These are phyloP conservation scores for Venturia oleaginea DNA, from an alignment of 2,329 filamentous ascomycete species.

Conservation along the genomic window DNA sequence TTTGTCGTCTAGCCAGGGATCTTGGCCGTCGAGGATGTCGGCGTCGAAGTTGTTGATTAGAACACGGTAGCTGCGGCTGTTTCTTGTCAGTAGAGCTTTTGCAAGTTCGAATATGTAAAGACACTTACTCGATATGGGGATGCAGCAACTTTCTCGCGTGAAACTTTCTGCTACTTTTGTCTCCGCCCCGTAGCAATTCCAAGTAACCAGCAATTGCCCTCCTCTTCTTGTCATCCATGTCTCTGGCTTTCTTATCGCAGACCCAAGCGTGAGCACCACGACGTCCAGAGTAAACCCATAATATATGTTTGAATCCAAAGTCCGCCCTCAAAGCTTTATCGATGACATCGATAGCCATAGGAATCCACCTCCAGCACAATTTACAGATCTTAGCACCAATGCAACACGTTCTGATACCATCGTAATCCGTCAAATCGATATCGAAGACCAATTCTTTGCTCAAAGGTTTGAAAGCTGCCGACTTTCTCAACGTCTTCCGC, in stretches of 20 bases:
- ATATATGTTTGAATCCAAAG: constrained; percentile 91
- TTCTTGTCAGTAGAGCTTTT: constrained; percentile 1
- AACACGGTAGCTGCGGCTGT: constrained; percentile 71
- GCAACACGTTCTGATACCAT: constrained; percentile 92
- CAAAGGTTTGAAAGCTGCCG: constrained; percentile 73
- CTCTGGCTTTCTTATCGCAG: constrained; percentile 78
- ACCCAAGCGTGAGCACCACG: constrained; percentile 98
- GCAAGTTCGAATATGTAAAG: not conserved
- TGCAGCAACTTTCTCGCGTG: constrained; percentile 74
- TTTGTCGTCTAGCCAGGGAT: constrained; percentile 67
- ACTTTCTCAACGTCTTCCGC: constrained; percentile 75
- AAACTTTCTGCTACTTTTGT: constrained; percentile 78
- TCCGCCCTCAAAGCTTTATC: constrained; percentile 82
- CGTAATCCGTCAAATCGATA: constrained; percentile 99
- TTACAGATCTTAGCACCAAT: constrained; percentile 85
- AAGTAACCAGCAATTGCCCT: constrained; percentile 82
- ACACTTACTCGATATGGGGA: constrained; percentile 65
- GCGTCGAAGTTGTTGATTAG: constrained; percentile 76
- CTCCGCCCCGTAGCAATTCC: constrained; percentile 78
- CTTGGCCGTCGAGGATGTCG: constrained; percentile 73
- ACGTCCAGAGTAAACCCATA: constrained; percentile 98
- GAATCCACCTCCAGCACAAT: constrained; percentile 95
- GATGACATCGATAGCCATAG: constrained; percentile 92
- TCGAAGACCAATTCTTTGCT: constrained; percentile 96
- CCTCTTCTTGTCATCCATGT: constrained; percentile 77